Conservation (phyloP, 2,329 filamentous ascomycete genomes). For the Acephala macrosclerotiorum region DNA sequence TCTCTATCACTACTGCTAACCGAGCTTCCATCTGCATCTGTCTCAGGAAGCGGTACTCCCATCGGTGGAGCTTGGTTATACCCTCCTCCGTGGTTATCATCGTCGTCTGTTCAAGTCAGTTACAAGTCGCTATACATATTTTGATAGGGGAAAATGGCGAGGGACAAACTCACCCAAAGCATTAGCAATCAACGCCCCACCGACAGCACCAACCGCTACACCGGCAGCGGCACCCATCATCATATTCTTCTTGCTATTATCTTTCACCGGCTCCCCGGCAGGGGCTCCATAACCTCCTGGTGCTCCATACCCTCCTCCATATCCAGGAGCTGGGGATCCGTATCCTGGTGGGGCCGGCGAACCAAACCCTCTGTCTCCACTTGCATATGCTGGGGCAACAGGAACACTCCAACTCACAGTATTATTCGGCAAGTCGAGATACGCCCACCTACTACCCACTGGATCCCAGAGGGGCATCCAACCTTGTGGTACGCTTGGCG, state of each 20-base stretch:
- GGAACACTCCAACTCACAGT: constrained; percentile 44
- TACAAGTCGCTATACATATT: too few relatives aligned
- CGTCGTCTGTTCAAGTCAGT: constrained; percentile 47
- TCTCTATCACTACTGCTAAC: constrained; percentile 59
- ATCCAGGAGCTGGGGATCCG: too few relatives aligned
- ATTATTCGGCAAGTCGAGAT: constrained; percentile 55
- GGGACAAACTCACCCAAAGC: constrained; percentile 26
- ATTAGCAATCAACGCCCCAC: constrained; percentile 49
- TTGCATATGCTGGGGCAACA: constrained; percentile 50
- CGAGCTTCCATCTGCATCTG: constrained; percentile 9
- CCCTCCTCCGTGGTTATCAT: constrained; percentile 23
- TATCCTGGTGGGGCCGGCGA: too few relatives aligned
- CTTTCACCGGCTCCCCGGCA: constrained; percentile 46
- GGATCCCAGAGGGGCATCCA: constrained; percentile 72
- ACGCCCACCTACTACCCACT: constrained; percentile 68
- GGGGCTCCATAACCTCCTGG: constrained; percentile 31
- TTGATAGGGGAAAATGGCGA: too few relatives aligned
- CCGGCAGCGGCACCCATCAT: constrained; percentile 64
- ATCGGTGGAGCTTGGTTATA: background rate
- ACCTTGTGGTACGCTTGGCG: constrained; percentile 62
- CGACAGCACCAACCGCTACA: constrained; percentile 61
- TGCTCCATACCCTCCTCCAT: constrained; percentile 32
- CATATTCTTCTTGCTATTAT: constrained; percentile 54
- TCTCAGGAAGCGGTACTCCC: constrained; percentile 4
- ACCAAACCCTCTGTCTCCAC: too few relatives aligned